These are phyloP conservation scores for Durusdinium trenchii DNA, from an alignment of 73 alveolate species.

Conservation along the genomic window DNA sequence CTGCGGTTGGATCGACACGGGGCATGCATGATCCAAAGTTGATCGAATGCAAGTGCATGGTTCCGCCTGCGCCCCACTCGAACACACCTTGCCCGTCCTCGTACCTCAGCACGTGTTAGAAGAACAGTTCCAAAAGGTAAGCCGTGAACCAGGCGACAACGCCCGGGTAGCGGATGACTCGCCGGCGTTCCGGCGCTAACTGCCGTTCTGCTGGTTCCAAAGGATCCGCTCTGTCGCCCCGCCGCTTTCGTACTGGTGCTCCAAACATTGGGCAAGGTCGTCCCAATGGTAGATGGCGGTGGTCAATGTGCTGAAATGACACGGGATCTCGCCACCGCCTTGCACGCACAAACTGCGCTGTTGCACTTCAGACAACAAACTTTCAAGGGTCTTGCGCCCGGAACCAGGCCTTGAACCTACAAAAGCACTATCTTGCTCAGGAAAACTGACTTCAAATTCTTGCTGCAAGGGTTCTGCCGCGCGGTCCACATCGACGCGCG, in stretches of 20 bases:
- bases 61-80: background rate
- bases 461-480: background rate
- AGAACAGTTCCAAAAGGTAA: background rate
- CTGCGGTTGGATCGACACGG: background rate
- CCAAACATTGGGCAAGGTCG: background rate
- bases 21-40: background rate
- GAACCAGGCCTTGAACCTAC: background rate
- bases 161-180: background rate
- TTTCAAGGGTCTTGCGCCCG: background rate
- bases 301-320: background rate
- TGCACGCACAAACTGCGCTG: background rate
- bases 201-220: background rate
- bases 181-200: background rate
- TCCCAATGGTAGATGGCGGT: background rate
- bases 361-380: background rate
- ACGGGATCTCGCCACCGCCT: background rate
- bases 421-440: background rate
- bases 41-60: background rate
- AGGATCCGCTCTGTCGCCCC: background rate
- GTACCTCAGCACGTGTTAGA: background rate
- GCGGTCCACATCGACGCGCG: constrained; percentile 11
- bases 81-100: background rate
- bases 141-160: background rate
- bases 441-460: background rate
- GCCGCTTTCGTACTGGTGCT: background rate